Evolutionary conservation across 768 basidiomycete genomes (phyloP).

Genomic region (Mrakia blollopis): DNA sequence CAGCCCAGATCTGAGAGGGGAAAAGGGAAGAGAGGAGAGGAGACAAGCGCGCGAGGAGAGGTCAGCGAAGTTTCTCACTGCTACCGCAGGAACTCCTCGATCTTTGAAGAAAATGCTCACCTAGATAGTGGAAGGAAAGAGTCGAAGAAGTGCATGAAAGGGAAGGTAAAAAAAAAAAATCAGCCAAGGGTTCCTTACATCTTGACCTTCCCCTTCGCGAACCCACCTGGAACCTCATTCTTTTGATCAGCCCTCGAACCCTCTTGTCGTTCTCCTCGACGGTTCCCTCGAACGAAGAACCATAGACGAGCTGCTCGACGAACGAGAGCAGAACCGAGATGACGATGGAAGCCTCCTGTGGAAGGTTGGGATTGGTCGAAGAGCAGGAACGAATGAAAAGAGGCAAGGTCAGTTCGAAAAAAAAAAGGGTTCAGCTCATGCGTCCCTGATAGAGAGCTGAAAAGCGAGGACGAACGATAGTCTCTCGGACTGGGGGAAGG

Average conservation of each 20-base stretch:
- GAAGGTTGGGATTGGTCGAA: not conserved
- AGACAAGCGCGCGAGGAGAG: not conserved
- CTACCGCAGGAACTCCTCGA: not conserved
- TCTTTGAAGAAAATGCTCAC: not conserved
- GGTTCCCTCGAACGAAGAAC: conserved; percentile 21
- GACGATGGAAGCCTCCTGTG: conserved; percentile 31
- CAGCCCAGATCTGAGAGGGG: conserved; percentile 75
- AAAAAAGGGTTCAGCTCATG: not conserved
- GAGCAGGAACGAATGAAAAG: conserved; percentile 5
- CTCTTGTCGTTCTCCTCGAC: conserved; percentile 20
- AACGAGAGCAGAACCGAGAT: conserved; percentile 33
- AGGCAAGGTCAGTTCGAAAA: not conserved
- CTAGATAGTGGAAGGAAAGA: no score
- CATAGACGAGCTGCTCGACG: conserved; percentile 34
- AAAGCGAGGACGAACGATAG: conserved; percentile 20
- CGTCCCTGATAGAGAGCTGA: not conserved
- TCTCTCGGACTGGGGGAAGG: conserved; percentile 23
- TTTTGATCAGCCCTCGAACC: conserved; percentile 33
- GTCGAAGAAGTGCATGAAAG: not conserved
- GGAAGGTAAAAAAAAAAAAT: not conserved
- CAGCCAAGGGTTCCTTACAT: not conserved
- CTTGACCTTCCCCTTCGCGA: not conserved
- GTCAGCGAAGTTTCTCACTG: no score
- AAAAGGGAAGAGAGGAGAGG: conserved; percentile 25
- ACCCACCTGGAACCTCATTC: conserved; percentile 37